These are phyloP conservation scores for Apiotrichum montevideense DNA, from an alignment of 1,284 basidiomycete species.

Conservation along the genomic window DNA sequence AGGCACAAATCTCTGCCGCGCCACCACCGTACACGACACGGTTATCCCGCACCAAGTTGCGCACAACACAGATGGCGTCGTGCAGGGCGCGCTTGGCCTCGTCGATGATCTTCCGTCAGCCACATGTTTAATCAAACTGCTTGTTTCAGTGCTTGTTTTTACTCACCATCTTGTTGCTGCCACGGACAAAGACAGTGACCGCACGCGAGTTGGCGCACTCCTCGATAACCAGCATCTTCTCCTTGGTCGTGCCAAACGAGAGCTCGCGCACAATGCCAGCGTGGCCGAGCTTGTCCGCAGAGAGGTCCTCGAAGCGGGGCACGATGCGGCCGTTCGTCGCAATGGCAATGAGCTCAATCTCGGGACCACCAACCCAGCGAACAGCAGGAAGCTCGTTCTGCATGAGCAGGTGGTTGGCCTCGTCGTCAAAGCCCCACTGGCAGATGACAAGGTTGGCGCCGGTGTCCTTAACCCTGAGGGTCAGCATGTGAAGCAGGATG, in stretches of 20 bases:
- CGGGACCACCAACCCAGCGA: constrained; percentile 97
- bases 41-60: constrained; percentile 91
- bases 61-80: constrained; percentile 94
- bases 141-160: not conserved
- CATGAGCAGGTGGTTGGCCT: constrained; percentile 96
- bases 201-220: constrained; percentile 96
- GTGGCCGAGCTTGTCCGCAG: constrained; percentile 81
- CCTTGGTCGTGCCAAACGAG: constrained; percentile 91
- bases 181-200: constrained; percentile 94
- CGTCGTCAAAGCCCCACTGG: constrained; percentile 99
- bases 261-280: constrained; percentile 91
- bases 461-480: constrained; percentile 78
- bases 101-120: constrained; percentile 73
- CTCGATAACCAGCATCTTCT: constrained; percentile 99
- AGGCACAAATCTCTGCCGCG: constrained; percentile 92
- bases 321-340: constrained; percentile 98
- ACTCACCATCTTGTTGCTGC: constrained; percentile 95
- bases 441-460: constrained; percentile 98
- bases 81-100: constrained; percentile 96
- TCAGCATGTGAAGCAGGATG: not conserved
- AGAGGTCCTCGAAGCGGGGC: constrained; percentile 92
- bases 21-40: constrained; percentile 97
- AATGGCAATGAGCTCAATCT: constrained; percentile 98
- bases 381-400: constrained; percentile 98
- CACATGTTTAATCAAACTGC: not conserved